Conservation (phyloP, 2,329 filamentous ascomycete species). For the Ceratocystis cacaofunesta region DNA sequence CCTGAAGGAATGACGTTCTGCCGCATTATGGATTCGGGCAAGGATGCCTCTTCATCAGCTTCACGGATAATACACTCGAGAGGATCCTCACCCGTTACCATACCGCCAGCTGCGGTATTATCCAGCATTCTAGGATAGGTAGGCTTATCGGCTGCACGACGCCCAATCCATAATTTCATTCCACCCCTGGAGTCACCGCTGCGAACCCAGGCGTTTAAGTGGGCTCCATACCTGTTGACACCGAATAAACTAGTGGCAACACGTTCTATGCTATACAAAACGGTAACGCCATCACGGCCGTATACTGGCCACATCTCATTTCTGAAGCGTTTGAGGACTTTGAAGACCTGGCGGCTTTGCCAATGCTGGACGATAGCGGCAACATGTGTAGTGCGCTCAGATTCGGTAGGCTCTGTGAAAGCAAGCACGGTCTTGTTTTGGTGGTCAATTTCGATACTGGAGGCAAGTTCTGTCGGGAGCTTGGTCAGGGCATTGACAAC, state of each 20-base stretch:
- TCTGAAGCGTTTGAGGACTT: constrained; percentile 63
- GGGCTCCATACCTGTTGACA: constrained; percentile 61
- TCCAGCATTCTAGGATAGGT: constrained; percentile 89
- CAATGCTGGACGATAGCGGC: constrained; percentile 49
- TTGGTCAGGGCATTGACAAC: constrained; percentile 36
- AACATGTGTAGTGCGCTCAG: constrained; percentile 44
- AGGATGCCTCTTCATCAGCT: constrained; percentile 72
- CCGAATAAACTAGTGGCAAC: constrained; percentile 60
- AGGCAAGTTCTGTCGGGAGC: constrained; percentile 36
- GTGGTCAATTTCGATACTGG: constrained; percentile 47
- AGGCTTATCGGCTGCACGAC: constrained; percentile 59
- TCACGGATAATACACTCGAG: constrained; percentile 76
- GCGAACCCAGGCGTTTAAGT: constrained; percentile 60
- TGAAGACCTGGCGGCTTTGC: constrained; percentile 55
- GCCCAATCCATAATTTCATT: constrained; percentile 72
- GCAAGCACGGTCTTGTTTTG: constrained; percentile 47
- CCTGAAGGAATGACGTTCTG: constrained; percentile 44
- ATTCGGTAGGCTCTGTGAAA: constrained; percentile 41
- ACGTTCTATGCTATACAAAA: constrained; percentile 66
- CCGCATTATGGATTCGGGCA: constrained; percentile 56
- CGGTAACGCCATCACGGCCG: constrained; percentile 37
- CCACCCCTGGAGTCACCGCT: constrained; percentile 30
- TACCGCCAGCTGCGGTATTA: constrained; percentile 72
- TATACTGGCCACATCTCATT: constrained; percentile 71
- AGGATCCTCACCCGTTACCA: constrained; percentile 65